phyloP scores from a whole-genome alignment of 176 grass and related monocot genomes.

The sorghum (Sorghum bicolor) region Sorghum_bicolor_NCBIv3 NC_012877.2:10979501-10980000 shows the following conservation, averaged over 20 bases:
- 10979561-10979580: constrained; percentile 13
- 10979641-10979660: neutral
- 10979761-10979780: constrained; percentile 61
- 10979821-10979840: neutral
- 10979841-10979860: neutral
- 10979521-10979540: neutral
- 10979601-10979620: neutral
- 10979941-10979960: neutral
- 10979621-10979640: neutral
- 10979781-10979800: neutral
- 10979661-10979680: constrained; percentile 27
- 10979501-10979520: neutral
- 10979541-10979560: constrained; percentile 8
- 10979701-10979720: constrained; percentile 97
- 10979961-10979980: neutral
- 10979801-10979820: neutral
- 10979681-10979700: constrained; percentile 99
- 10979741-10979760: constrained; percentile 92
- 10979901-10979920: neutral
- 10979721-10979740: constrained; percentile 92
- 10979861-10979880: constrained; percentile 11
- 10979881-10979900: neutral
- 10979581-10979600: neutral
- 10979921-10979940: neutral
- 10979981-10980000: neutral